Conservation (phyloP, 306 rosid genomes). For the Delonix regia region DNA sequence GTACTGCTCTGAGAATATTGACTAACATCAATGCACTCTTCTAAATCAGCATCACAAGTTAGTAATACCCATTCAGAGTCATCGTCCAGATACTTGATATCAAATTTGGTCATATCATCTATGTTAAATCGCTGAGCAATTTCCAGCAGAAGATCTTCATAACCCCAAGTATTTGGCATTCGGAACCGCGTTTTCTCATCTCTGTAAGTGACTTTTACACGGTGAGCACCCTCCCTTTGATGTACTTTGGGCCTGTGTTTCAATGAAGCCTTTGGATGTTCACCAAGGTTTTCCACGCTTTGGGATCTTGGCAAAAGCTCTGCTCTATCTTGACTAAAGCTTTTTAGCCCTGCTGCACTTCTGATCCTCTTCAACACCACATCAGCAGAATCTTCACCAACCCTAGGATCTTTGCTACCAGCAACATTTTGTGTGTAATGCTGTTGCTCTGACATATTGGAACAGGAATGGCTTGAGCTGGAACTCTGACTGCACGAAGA, state of each 20-base stretch:
- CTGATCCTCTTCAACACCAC: conserved; percentile 62
- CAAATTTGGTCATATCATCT: conserved; percentile 60
- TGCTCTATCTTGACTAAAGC: conserved; percentile 38
- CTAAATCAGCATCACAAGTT: conserved; percentile 88
- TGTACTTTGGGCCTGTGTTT: conserved; percentile 28
- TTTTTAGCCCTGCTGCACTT: conserved; percentile 72
- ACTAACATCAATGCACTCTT: conserved; percentile 86
- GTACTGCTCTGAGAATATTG: conserved; percentile 56
- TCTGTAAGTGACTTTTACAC: conserved; percentile 73
- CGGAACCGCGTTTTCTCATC: conserved; percentile 85
- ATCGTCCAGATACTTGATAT: conserved; percentile 89
- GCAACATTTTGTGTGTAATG: conserved; percentile 34
- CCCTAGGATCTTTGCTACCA: conserved; percentile 45
- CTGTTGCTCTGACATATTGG: conserved; percentile 61
- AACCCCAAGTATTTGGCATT: conserved; percentile 56
- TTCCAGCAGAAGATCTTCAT: conserved; percentile 63
- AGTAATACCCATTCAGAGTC: conserved; percentile 90
- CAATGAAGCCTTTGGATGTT: conserved; percentile 39
- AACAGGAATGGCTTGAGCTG: conserved; percentile 78
- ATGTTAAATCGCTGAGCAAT: conserved; percentile 63
- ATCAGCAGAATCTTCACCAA: conserved; percentile 46
- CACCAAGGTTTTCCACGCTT: conserved; percentile 65
- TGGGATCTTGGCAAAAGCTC: conserved; percentile 57
- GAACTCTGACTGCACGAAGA: conserved; percentile 76
- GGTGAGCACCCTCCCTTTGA: conserved; percentile 42